Percentiles rank a stretch among this genome's conserved stretches.
phyloP scores from a whole-genome alignment of 257 asterid species.

The Linderniella brevidens region DNA sequence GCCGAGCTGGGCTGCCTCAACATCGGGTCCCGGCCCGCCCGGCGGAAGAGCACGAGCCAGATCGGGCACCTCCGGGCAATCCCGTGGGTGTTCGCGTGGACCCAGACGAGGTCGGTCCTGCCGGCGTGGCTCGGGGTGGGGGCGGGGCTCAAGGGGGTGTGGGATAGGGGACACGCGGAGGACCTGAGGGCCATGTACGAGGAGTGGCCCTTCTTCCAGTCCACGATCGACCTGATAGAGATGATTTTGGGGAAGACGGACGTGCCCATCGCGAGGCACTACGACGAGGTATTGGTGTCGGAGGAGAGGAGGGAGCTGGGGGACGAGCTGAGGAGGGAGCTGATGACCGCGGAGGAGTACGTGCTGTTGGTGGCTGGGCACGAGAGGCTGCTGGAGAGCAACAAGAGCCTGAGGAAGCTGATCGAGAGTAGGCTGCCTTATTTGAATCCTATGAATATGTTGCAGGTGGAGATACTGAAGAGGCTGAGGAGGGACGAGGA shows the following conservation, averaged over 20 bases:
- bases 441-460: constrained; percentile 79
- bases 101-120: constrained; percentile 82
- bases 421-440: constrained; percentile 92
- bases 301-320: constrained; percentile 53
- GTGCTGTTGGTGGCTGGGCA: constrained; percentile 67
- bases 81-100: constrained; percentile 97
- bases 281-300: constrained; percentile 74
- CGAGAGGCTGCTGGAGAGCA: constrained; percentile 60
- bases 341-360: constrained; percentile 46
- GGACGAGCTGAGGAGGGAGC: constrained; percentile 62
- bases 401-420: constrained; percentile 49
- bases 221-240: constrained; percentile 80
- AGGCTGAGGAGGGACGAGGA: constrained; percentile 64
- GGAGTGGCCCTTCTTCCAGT: constrained; percentile 92
- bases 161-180: constrained; percentile 62
- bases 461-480: constrained; percentile 89
- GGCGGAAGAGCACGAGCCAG: constrained; percentile 56
- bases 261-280: constrained; percentile 63
- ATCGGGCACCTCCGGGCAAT: constrained; percentile 80
- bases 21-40: constrained; percentile 91
- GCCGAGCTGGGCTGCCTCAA: constrained; percentile 89
- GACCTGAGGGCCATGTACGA: constrained; percentile 79
- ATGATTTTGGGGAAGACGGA: constrained; percentile 94
- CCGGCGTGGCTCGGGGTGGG: constrained; percentile 99
- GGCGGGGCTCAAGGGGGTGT: constrained; percentile 60